Evolutionary conservation across 2,329 filamentous ascomycete genomes (phyloP).

Genomic region (Fusarium foetens): DNA sequence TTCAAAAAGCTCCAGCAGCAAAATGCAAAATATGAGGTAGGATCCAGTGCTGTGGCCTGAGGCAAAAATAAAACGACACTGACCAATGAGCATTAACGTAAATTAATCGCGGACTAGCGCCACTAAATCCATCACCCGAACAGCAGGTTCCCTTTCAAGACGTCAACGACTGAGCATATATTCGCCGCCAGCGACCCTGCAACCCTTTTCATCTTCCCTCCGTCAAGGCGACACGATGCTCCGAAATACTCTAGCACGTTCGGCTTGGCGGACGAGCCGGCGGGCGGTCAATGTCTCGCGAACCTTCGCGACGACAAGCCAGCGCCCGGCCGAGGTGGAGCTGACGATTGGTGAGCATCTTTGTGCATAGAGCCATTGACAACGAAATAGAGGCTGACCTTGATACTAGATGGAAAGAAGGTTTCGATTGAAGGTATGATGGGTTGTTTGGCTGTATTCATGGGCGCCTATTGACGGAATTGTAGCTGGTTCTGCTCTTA

Average conservation of each 20-base stretch:
- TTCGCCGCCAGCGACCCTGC: conserved; percentile 49
- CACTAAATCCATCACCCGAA: conserved; percentile 53
- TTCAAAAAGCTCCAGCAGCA: conserved; percentile 27
- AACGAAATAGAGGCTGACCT: conserved; percentile 46
- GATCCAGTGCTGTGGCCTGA: conserved; percentile 47
- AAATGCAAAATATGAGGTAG: conserved; percentile 34
- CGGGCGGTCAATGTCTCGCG: conserved; percentile 71
- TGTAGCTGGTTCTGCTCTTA: conserved; percentile 92
- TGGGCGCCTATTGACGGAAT: conserved; percentile 50
- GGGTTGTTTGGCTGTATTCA: conserved; percentile 26
- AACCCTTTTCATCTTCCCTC: conserved; percentile 54
- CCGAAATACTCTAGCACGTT: conserved; percentile 74
- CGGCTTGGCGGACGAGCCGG: conserved; percentile 72
- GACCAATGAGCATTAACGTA: conserved; percentile 57
- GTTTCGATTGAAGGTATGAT: conserved; percentile 91
- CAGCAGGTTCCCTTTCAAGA: conserved; percentile 52
- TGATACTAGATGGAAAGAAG: conserved; percentile 86
- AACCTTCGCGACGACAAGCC: conserved; percentile 82
- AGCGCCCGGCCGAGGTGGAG: conserved; percentile 90
- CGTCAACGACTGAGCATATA: conserved; percentile 55
- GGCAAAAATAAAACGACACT: conserved; percentile 44
- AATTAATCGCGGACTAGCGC: conserved; percentile 58
- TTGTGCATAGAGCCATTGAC: conserved; percentile 47
- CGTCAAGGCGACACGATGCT: conserved; percentile 74
- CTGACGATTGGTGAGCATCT: conserved; percentile 82